These are phyloP conservation scores for Trichosanthes cucumerina DNA, from an alignment of 306 rosid genomes.

Conservation along the genomic window DNA sequence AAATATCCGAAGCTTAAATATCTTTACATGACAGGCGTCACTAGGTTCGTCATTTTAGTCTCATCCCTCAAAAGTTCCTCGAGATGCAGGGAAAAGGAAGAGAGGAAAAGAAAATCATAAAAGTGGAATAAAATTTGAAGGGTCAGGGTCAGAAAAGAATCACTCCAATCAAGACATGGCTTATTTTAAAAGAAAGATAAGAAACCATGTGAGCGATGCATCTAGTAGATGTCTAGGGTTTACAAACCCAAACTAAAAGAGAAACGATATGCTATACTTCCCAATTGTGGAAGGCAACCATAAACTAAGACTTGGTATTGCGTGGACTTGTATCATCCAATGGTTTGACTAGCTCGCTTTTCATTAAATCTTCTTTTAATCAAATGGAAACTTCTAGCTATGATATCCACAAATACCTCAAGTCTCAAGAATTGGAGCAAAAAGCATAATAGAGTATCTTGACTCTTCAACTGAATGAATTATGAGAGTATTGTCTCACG, in stretches of 20 bases:
- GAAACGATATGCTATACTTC: conserved; percentile 14
- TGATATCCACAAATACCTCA: conserved; percentile 1
- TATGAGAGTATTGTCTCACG: conserved; percentile 22
- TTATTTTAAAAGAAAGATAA: conserved; percentile 18
- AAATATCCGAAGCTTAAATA: not conserved
- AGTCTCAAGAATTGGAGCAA: not conserved
- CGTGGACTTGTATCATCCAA: conserved; percentile 44
- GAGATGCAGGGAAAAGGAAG: conserved; percentile 42
- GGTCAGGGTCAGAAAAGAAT: conserved; percentile 14
- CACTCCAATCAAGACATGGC: conserved; percentile 45
- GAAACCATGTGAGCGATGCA: conserved; percentile 61
- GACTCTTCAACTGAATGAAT: not conserved
- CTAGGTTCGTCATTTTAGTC: conserved; percentile 13
- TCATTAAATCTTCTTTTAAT: conserved; percentile 22
- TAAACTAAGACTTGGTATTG: conserved; percentile 13
- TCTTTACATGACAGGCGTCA: conserved; percentile 6
- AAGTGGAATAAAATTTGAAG: conserved; percentile 3
- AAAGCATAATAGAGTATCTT: not conserved
- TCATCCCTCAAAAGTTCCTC: conserved; percentile 24
- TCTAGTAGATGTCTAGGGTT: conserved; percentile 44
- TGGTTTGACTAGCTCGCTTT: conserved; percentile 36
- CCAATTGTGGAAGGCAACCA: conserved; percentile 44
- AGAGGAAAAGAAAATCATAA: conserved; percentile 5
- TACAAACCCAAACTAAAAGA: conserved; percentile 15
- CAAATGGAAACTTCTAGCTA: conserved; percentile 7